These are phyloP conservation scores for Prinsepia uniflora DNA, from an alignment of 306 rosid genomes.

Conservation along the genomic window DNA sequence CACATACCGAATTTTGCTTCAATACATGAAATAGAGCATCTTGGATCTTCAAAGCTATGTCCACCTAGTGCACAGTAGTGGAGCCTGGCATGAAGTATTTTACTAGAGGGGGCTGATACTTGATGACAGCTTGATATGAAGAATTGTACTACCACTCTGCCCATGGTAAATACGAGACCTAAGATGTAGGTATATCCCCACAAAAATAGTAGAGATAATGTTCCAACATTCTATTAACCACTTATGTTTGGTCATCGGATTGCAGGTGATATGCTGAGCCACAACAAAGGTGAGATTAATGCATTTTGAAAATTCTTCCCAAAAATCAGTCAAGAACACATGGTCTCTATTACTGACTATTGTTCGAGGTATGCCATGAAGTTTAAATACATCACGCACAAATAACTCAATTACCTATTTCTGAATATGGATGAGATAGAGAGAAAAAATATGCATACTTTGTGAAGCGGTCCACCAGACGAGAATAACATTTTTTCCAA, in stretches of 20 bases:
- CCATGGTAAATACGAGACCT: neutral
- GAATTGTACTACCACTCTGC: constrained; percentile 1
- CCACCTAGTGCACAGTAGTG: too few species aligned
- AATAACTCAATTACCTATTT: neutral
- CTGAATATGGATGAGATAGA: neutral
- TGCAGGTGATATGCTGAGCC: neutral
- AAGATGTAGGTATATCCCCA: neutral
- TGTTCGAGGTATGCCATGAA: neutral
- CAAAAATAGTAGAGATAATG: neutral
- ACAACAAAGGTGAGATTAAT: neutral
- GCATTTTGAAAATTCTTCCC: neutral
- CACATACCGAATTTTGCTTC: too few species aligned
- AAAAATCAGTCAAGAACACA: neutral
- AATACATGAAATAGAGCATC: too few species aligned
- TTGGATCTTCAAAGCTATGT: too few species aligned
- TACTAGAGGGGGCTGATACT: too few species aligned
- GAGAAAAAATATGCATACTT: neutral
- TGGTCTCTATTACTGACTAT: neutral
- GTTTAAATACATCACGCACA: neutral
- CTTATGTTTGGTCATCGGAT: neutral
- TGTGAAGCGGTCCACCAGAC: neutral
- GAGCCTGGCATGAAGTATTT: too few species aligned
- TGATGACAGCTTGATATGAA: neutral
- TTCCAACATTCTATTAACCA: neutral
- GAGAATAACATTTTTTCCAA: too few species aligned